Conservation (phyloP, 495 filamentous ascomycete species). For the Aspergillus carlsbadensis region DNA sequence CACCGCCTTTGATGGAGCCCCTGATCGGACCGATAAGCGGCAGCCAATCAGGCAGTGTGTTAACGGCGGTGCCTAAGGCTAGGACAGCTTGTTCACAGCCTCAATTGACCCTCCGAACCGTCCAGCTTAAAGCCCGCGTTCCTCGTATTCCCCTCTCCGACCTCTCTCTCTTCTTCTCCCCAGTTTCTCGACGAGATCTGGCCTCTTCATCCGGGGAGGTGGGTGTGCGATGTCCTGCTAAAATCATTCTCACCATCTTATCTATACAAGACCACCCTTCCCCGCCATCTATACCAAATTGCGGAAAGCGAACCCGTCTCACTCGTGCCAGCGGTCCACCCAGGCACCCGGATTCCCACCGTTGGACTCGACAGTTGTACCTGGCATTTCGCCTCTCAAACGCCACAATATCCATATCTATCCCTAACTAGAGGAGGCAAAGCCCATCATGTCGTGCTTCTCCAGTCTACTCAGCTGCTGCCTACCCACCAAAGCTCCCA, state of each 20-base stretch:
- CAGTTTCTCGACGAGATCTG: neutral
- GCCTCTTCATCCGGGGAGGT: neutral
- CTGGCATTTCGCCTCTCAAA: neutral
- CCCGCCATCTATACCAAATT: neutral
- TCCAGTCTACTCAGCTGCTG: conserved; percentile 10
- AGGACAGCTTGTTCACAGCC: conserved; percentile 12
- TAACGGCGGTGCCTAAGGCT: conserved; percentile 27
- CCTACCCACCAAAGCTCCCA: conserved; percentile 9
- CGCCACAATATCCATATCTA: neutral
- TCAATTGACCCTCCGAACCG: neutral
- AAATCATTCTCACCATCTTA: neutral
- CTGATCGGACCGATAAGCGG: neutral
- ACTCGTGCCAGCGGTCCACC: neutral
- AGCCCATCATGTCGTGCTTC: conserved; percentile 9
- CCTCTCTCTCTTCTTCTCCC: neutral
- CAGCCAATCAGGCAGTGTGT: conserved; percentile 18
- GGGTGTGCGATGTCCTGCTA: neutral
- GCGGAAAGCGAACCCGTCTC: neutral
- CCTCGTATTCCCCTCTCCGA: conserved; percentile 7
- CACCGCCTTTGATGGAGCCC: neutral
- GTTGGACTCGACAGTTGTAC: neutral
- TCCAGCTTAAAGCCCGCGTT: neutral
- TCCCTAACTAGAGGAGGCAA: neutral
- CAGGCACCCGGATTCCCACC: conserved; percentile 11
- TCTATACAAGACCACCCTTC: neutral